Evolutionary conservation across 2,329 filamentous ascomycete genomes (phyloP).

Genomic region (Colletotrichum sp.): DNA sequence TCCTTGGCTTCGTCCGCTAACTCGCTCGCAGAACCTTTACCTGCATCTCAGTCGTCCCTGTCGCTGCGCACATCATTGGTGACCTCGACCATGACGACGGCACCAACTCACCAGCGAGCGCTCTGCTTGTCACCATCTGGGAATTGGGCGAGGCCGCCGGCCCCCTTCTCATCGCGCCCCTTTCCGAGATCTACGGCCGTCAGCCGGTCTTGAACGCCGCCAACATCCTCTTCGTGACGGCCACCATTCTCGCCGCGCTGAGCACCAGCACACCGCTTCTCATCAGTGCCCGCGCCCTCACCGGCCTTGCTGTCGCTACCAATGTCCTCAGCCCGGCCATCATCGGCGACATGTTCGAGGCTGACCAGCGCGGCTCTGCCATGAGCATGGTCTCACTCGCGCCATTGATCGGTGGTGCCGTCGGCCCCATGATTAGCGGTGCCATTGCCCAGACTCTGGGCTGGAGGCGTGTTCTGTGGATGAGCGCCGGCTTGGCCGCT

Average conservation of each 20-base stretch:
- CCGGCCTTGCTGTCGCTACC: constrained; percentile 67
- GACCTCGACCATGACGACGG: constrained; percentile 46
- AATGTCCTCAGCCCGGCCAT: constrained; percentile 69
- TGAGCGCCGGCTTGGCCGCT: constrained; percentile 50
- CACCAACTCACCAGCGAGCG: constrained; percentile 48
- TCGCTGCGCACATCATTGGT: constrained; percentile 54
- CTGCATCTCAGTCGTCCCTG: constrained; percentile 59
- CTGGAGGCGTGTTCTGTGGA: constrained; percentile 59
- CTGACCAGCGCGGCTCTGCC: constrained; percentile 61
- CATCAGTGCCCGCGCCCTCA: constrained; percentile 59
- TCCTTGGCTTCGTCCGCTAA: background rate
- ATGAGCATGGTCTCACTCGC: constrained; percentile 64
- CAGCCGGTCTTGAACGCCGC: constrained; percentile 57
- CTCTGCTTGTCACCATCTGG: constrained; percentile 74
- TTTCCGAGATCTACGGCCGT: constrained; percentile 66
- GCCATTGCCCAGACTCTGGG: constrained; percentile 58
- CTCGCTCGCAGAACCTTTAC: constrained; percentile 53
- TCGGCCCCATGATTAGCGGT: constrained; percentile 61
- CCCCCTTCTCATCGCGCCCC: constrained; percentile 64
- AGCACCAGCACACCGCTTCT: constrained; percentile 50
- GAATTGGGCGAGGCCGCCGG: constrained; percentile 70
- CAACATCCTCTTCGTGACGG: constrained; percentile 55
- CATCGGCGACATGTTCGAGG: constrained; percentile 65
- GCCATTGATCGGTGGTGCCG: constrained; percentile 60
- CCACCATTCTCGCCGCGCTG: constrained; percentile 53